Evolutionary conservation across 2,329 filamentous ascomycete species (phyloP).

Genomic region (Rugonectria rugulosa): DNA sequence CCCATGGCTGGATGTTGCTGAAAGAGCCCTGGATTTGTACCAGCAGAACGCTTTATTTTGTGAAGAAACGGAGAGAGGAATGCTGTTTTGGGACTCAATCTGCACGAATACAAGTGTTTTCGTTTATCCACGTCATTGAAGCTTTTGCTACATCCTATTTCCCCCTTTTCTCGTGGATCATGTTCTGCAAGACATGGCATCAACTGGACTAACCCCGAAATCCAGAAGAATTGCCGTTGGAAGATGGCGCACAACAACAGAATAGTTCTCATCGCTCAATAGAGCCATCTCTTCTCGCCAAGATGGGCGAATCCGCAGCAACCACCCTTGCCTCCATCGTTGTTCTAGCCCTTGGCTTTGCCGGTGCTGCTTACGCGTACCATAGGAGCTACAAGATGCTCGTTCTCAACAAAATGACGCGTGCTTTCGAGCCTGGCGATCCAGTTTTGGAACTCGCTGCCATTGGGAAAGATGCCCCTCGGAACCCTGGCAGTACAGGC

Average conservation of each 20-base stretch:
- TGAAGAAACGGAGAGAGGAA: background rate
- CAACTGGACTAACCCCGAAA: slow-evolving; percentile 18
- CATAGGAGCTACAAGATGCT: slow-evolving; percentile 88
- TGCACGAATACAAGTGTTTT: background rate
- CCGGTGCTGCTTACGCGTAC: slow-evolving; percentile 76
- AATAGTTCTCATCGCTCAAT: slow-evolving; percentile 18
- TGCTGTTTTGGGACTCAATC: background rate
- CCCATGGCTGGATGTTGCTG: background rate
- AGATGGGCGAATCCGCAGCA: slow-evolving; percentile 77
- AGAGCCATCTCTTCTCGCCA: slow-evolving; percentile 55
- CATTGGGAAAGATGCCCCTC: slow-evolving; percentile 63
- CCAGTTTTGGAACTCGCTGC: slow-evolving; percentile 85
- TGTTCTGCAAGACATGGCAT: background rate
- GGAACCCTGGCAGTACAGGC: slow-evolving; percentile 48
- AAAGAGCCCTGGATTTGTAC: background rate
- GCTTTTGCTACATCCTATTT: background rate
- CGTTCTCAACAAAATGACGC: slow-evolving; percentile 90
- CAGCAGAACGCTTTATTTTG: background rate
- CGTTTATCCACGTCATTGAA: background rate
- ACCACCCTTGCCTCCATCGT: slow-evolving; percentile 79
- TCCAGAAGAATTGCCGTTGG: slow-evolving; percentile 18
- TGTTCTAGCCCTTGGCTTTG: slow-evolving; percentile 72
- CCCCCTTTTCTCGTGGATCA: background rate
- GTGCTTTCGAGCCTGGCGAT: slow-evolving; percentile 91
- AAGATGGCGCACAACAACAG: slow-evolving; percentile 9